Evolutionary conservation across 2,329 filamentous ascomycete genomes (phyloP).

Genomic region (Colletotrichum tabaci): DNA sequence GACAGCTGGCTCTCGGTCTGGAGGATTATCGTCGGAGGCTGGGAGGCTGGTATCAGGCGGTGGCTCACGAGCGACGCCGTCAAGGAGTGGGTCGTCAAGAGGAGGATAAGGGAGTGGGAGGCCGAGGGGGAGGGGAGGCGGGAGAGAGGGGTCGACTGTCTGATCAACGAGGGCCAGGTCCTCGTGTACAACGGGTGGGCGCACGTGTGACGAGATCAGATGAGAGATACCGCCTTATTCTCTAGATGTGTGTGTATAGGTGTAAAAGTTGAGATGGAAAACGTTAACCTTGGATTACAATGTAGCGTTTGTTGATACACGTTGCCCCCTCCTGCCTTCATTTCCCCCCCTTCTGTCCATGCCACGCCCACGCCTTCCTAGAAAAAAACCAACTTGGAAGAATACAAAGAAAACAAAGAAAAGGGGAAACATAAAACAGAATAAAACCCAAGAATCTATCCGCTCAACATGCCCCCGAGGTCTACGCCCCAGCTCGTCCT

Average conservation of each 20-base stretch:
- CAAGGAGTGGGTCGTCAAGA: constrained; percentile 52
- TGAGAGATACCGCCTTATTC: constrained; percentile 26
- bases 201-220: constrained; percentile 59
- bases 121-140: constrained; percentile 51
- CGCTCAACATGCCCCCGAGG: constrained; percentile 17
- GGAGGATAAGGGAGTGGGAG: constrained; percentile 57
- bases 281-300: too few species aligned
- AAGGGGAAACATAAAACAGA: too few species aligned
- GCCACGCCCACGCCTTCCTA: too few species aligned
- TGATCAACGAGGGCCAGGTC: constrained; percentile 75
- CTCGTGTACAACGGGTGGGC: constrained; percentile 71
- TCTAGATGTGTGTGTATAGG: not conserved
- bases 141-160: constrained; percentile 65
- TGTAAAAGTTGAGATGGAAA: not conserved
- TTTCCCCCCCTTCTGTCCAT: too few species aligned
- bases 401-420: too few species aligned
- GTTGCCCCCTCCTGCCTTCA: too few species aligned
- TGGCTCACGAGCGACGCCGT: constrained; percentile 52
- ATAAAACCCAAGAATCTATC: not conserved
- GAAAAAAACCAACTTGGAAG: too few species aligned
- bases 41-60: constrained; percentile 69
- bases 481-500: constrained; percentile 10
- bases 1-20: constrained; percentile 63
- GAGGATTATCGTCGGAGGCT: constrained; percentile 68
- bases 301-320: too few species aligned